phyloP scores from a whole-genome alignment of 805 yeast species.

The Scheffersomyces coipomensis region DNA sequence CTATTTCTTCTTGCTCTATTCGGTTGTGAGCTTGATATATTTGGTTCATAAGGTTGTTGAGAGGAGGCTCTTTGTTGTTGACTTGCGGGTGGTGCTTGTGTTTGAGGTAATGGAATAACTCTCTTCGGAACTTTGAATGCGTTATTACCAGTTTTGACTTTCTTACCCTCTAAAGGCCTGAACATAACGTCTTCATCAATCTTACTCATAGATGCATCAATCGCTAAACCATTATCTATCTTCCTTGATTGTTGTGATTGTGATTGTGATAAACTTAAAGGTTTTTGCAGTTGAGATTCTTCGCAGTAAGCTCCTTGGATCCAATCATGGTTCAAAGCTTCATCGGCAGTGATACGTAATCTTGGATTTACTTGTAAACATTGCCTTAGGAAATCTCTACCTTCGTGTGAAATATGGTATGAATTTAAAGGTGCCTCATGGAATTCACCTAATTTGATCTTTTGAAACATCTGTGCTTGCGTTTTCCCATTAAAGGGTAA shows the following conservation, averaged over 20 bases:
- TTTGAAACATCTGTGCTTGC: conserved; percentile 77
- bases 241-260: conserved; percentile 61
- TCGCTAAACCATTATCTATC: conserved; percentile 37
- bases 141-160: conserved; percentile 18
- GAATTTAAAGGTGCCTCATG: conserved; percentile 73
- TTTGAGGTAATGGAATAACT: conserved; percentile 42
- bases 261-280: conserved; percentile 66
- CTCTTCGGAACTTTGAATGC: conserved; percentile 45
- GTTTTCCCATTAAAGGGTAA: conserved; percentile 93
- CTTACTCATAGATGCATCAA: conserved; percentile 34
- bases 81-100: conserved; percentile 22
- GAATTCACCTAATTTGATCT: conserved; percentile 74
- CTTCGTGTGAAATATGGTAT: conserved; percentile 63
- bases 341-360: conserved; percentile 67
- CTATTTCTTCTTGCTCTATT: neutral
- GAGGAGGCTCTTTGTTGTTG: conserved; percentile 2
- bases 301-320: conserved; percentile 36
- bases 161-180: conserved; percentile 35
- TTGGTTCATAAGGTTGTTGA: neutral
- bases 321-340: conserved; percentile 85
- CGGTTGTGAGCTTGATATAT: too few relatives aligned
- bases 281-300: conserved; percentile 26
- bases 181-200: conserved; percentile 44
- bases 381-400: conserved; percentile 66
- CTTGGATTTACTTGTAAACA: conserved; percentile 77